Base-by-base conservation (phyloP, 163 green algal genomes). In the Coccomyxa subellipsoidea region DNA sequence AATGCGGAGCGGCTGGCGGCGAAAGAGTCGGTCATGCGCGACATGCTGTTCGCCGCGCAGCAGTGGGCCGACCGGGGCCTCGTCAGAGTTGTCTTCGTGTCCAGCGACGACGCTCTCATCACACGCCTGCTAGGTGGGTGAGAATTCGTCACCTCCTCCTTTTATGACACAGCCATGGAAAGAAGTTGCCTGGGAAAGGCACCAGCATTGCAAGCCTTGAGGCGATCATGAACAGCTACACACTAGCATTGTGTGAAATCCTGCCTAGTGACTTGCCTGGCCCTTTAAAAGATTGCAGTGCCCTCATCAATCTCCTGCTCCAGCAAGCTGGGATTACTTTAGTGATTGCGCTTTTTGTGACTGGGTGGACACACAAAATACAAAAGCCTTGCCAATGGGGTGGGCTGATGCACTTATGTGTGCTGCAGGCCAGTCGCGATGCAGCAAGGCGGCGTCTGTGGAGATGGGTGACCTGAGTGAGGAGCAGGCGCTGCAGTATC, bases 61-160 rank as follows among this genome's bases (percentile, higher is more conserved):
- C 72, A 78, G 36, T 78, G 72, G 31, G 72, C 72, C 29, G 72
- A 78, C 5, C 23, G 37, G 72, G 72, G 72, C 27, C 27, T 78
- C 3, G 25, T 78, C 72, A 54, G 32, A 27, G 31, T 53, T 23
- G 72, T 78, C 15, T 78, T 78, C 47, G 72, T 78, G 36, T 78
- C 72, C 72, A 59, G 36, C 37, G 72, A 78, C 47, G 72, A 78
- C 37, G 10, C 72, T 34, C 31, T 78, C 32, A 54, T 78, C 31
- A n/a, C 36, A 18, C 37, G n/a, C 36, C 31, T 78, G 36, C 37
- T 47, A 47, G 36, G 72, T 78, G 66, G 4, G 10, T 78, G 66
- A 73, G 66, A 18, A 18, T 66, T 66, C 47, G 12, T 66, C 47
- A 29, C 47, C 47, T 73, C 47, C 5, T 59, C 47, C 47, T 59